These are phyloP conservation scores for Macrolepiota albuminosa DNA, from an alignment of 768 basidiomycete species.

Conservation along the genomic window DNA sequence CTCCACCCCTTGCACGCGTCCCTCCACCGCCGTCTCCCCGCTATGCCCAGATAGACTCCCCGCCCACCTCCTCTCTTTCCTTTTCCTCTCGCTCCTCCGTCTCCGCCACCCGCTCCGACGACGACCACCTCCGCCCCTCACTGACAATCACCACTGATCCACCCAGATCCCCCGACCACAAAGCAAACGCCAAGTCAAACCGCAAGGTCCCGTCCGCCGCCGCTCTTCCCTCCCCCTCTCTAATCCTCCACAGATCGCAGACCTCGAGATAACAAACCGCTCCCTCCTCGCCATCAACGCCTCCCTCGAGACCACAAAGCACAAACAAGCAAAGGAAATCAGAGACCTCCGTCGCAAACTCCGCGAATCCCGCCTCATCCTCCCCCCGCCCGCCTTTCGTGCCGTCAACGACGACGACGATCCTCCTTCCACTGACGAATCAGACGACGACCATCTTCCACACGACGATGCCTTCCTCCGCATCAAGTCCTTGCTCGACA, in stretches of 20 bases:
- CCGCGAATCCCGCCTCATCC: conserved; percentile 73
- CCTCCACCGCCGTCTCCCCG: conserved; percentile 43
- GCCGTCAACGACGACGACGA: conserved; percentile 47
- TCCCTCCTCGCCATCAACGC: conserved; percentile 85
- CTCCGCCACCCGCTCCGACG: conserved; percentile 24
- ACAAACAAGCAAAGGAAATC: conserved; percentile 80
- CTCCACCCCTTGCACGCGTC: conserved; percentile 38
- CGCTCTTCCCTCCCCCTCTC: neutral
- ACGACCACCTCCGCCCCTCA: conserved; percentile 14
- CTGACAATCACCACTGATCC: conserved; percentile 12
- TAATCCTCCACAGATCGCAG: conserved; percentile 61
- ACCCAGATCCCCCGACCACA: conserved; percentile 44
- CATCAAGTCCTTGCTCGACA: conserved; percentile 59
- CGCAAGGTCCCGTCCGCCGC: conserved; percentile 54
- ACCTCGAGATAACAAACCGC: conserved; percentile 86
- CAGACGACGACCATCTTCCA: conserved; percentile 12
- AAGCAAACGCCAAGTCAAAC: conserved; percentile 77
- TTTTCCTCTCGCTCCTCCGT: conserved; percentile 63
- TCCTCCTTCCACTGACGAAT: conserved; percentile 13
- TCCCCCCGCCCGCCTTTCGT: conserved; percentile 62
- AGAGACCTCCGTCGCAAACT: conserved; percentile 77
- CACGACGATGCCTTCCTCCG: conserved; percentile 57
- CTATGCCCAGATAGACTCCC: conserved; percentile 32
- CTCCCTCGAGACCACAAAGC: conserved; percentile 74
- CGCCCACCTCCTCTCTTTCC: conserved; percentile 66